These are phyloP conservation scores for Pseudomicrostroma phylloplanum DNA, from an alignment of 1,284 basidiomycete species.

Conservation along the genomic window DNA sequence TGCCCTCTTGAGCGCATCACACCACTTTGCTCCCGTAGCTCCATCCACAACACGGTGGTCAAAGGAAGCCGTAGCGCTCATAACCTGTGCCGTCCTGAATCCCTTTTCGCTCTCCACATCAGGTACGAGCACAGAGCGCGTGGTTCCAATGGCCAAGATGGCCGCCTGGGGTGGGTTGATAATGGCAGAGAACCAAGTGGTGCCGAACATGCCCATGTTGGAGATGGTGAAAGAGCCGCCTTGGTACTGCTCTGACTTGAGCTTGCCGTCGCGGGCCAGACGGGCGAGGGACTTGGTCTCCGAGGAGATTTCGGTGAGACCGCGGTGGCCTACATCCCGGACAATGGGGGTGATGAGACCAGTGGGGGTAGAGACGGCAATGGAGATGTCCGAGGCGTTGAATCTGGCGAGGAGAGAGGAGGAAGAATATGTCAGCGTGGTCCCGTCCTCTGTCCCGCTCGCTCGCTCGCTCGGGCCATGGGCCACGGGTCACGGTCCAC, in stretches of 20 bases:
- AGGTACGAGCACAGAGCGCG: slow-evolving; percentile 77
- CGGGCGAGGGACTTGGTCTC: slow-evolving; percentile 86
- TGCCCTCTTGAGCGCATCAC: slow-evolving; percentile 91
- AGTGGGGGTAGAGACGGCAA: slow-evolving; percentile 91
- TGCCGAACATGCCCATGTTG: slow-evolving; percentile 95
- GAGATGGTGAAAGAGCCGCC: slow-evolving; percentile 98
- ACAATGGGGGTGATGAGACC: slow-evolving; percentile 98
- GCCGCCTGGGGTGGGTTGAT: slow-evolving; percentile 98
- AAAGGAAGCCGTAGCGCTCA: slow-evolving; percentile 92
- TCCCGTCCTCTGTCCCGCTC: slow-evolving; percentile 1
- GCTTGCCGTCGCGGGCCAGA: slow-evolving; percentile 93
- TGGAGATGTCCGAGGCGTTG: slow-evolving; percentile 91
- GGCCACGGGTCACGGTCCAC: slow-evolving; percentile 57
- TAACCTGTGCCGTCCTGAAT: slow-evolving; percentile 61
- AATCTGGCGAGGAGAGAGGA: slow-evolving; percentile 53
- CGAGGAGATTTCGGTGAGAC: slow-evolving; percentile 82
- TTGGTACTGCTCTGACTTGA: slow-evolving; percentile 90
- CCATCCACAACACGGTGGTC: slow-evolving; percentile 70
- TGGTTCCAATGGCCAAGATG: slow-evolving; percentile 89
- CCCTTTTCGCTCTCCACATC: slow-evolving; percentile 77
- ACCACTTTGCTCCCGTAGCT: slow-evolving; percentile 57
- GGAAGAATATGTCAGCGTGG: slow-evolving; percentile 52
- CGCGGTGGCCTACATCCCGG: slow-evolving; percentile 84
- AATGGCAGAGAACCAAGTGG: slow-evolving; percentile 90
- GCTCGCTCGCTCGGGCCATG: slow-evolving; percentile 9